These are phyloP conservation scores for Craterostigma plantagineum DNA, from an alignment of 257 asterid species.

Conservation along the genomic window DNA sequence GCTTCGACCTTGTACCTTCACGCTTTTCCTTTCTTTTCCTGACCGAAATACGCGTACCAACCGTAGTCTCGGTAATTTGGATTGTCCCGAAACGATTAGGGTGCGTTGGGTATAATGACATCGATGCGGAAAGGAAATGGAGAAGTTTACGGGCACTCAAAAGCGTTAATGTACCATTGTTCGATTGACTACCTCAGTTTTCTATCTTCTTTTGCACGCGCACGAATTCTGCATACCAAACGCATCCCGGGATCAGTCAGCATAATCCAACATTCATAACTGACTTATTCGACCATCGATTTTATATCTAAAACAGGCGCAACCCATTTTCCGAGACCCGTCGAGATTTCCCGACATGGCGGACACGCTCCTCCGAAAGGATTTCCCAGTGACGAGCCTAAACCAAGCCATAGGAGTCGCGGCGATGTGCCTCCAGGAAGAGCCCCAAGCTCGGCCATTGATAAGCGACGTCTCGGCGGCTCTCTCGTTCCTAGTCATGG, in stretches of 20 bases:
- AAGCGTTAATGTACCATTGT: too few species aligned
- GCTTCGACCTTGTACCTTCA: too few species aligned
- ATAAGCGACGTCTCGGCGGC: conserved; percentile 58
- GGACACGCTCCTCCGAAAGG: conserved; percentile 35
- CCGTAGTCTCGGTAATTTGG: too few species aligned
- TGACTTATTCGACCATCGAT: neutral
- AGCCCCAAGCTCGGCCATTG: conserved; percentile 55
- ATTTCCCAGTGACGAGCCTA: conserved; percentile 28
- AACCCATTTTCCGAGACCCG: conserved; percentile 43
- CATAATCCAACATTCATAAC: conserved; percentile 3
- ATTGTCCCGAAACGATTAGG: too few species aligned
- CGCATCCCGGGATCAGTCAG: neutral
- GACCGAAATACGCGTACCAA: too few species aligned
- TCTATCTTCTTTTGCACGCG: too few species aligned
- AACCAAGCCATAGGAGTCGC: conserved; percentile 70
- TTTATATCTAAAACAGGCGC: conserved; percentile 26
- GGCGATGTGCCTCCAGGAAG: conserved; percentile 78
- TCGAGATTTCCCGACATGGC: conserved; percentile 46
- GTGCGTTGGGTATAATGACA: too few species aligned
- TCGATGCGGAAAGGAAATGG: too few species aligned
- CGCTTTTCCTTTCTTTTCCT: too few species aligned
- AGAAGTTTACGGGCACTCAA: too few species aligned
- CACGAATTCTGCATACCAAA: too few species aligned
- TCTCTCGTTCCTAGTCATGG: conserved; percentile 38
- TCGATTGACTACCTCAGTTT: too few species aligned